Evolutionary conservation across 148 eudicot species (phyloP).

Genomic region (Fagopyrum homotropicum): DNA sequence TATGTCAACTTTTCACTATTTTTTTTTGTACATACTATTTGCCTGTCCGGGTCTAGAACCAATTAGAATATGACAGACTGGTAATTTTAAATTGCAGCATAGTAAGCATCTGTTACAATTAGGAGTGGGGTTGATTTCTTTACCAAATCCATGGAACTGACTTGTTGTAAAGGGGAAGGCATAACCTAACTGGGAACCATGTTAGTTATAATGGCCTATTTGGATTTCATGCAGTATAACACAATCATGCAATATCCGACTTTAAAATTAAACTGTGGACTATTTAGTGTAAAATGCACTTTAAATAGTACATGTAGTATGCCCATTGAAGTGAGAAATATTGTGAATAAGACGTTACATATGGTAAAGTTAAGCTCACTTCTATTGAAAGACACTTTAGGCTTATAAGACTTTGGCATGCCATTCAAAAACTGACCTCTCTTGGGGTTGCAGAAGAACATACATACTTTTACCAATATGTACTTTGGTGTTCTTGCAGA

Average conservation of each 20-base stretch:
- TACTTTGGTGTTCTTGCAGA: conserved; percentile 34
- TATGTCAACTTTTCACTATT: conserved; percentile 20
- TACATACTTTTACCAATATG: background rate
- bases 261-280: too few relatives aligned
- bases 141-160: background rate
- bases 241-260: too few relatives aligned
- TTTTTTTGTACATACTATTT: background rate
- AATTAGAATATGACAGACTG: background rate
- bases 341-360: too few relatives aligned
- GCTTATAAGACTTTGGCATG: too few relatives aligned
- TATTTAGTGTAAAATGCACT: too few relatives aligned
- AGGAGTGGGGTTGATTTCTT: background rate
- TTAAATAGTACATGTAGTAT: too few relatives aligned
- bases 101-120: background rate
- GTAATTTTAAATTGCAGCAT: too few relatives aligned
- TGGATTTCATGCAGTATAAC: too few relatives aligned
- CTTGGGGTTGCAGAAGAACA: background rate
- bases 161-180: background rate
- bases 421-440: background rate
- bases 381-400: too few relatives aligned
- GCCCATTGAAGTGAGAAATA: too few relatives aligned
- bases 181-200: background rate
- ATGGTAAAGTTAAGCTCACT: too few relatives aligned
- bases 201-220: background rate
- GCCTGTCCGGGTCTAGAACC: background rate